Base-by-base conservation (phyloP, 345 rosid species). In the Trapa bicornis region DNA sequence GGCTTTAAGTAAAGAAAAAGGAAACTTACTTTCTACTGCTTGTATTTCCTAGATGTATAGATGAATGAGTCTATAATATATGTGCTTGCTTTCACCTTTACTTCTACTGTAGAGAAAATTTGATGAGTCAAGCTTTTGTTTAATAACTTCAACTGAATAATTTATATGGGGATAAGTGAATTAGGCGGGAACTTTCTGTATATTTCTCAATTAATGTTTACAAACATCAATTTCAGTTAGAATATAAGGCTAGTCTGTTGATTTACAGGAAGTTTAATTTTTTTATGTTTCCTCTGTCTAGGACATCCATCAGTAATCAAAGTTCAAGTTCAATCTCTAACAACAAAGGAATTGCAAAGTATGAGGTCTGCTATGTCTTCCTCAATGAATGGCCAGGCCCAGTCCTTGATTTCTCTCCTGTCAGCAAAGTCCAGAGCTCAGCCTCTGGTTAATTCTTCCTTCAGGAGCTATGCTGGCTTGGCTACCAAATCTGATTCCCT, bases 351-450 rank as follows among this genome's bases (percentile, higher is more conserved):
- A 11, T 7, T 38, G 71, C 63, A 5, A 4, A 47, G 42, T 35
- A 68, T 68, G 71, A 68, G 71, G 43, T 58, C 65, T 53, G 33
- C 58, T n/a, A 38, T 53, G 16, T 0, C 64, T 12, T 50, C 29
- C 29, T 22, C 67, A 0, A 1, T 66, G 66, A 57, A 66, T 47
- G 66, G 61, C 65, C 70, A 66, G 13, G 61, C 70, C 14, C 61
- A 61, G 29, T 72, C 74, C 36, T 48, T 66, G 17, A 11, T 71
- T 65, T 71, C 68, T 37, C 14, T 61, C 61, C 67, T 58, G 36
- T 38, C 64, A 48, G 17, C 61, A 41, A 72, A 47, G 0, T 53
- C 37, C 47, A 58, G 70, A 13, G 11, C 29, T 0, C 15, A 47
- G 0, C 45, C 67, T 22, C 6, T 10, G 29, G 36, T 56, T n/a